Evolutionary conservation across 2,329 filamentous ascomycete genomes (phyloP).

Genomic region (Trichoderma citrinoviride): DNA sequence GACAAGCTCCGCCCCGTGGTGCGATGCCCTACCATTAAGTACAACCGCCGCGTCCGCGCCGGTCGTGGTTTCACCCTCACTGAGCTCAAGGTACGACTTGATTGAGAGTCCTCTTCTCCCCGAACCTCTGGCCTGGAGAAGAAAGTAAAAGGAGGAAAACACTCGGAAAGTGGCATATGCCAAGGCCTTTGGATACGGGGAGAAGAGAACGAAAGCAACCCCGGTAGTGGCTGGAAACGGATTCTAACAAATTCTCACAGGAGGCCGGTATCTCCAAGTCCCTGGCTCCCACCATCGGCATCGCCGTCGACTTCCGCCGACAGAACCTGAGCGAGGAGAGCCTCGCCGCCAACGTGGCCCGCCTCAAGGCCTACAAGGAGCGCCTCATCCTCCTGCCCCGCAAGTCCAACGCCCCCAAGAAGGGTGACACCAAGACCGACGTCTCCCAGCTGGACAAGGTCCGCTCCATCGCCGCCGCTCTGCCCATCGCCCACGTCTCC

Average conservation of each 20-base stretch:
- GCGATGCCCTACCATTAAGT: conserved; percentile 96
- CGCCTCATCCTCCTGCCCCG: conserved; percentile 97
- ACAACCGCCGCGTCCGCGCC: conserved; percentile 96
- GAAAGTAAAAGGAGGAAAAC: background rate
- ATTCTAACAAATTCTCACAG: conserved; percentile 51
- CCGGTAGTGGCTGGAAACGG: background rate
- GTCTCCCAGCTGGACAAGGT: conserved; percentile 62
- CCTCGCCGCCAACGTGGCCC: conserved; percentile 90
- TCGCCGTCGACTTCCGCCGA: conserved; percentile 93
- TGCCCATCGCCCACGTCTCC: conserved; percentile 71
- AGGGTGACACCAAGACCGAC: conserved; percentile 87
- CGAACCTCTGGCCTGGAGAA: background rate
- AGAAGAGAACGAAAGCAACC: background rate
- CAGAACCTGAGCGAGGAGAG: conserved; percentile 97
- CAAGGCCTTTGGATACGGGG: background rate
- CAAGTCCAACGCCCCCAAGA: conserved; percentile 90
- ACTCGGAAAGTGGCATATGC: background rate
- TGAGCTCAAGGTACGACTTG: conserved; percentile 88
- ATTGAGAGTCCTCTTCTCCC: background rate
- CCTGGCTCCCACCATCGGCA: conserved; percentile 93
- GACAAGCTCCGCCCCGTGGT: conserved; percentile 96
- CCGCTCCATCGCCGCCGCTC: conserved; percentile 45
- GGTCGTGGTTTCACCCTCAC: conserved; percentile 96
- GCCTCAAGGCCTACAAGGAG: conserved; percentile 95
- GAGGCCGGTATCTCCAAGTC: conserved; percentile 94